Base-by-base conservation (phyloP, 2,329 filamentous ascomycete genomes). In the Pestalotiopsis sp. region DNA sequence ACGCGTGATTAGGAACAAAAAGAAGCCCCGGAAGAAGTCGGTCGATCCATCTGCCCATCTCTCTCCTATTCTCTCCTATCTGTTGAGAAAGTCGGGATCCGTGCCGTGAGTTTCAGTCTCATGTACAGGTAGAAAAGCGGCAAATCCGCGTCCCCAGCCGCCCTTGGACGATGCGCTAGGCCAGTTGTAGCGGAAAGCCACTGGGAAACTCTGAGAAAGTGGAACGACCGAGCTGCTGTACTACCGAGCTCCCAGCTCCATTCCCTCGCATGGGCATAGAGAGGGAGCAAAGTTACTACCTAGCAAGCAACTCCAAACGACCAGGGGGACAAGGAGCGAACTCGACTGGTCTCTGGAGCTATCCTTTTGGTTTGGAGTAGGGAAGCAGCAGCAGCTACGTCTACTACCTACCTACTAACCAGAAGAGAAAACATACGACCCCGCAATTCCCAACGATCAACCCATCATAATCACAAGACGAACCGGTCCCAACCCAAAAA, bases 401-500 rank as follows among this genome's bases (percentile, higher is more conserved):
- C 17, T 52, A n/a, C 45, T n/a, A 49, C 14, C 14, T 7, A n/a
- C 23, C 23, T 14, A 23, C 59, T 62, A 14, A 25, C 23, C 31
- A 38, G 59, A 20, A 39, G n/a, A 23, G 59, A 36, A 61, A 23
- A 62, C 59, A 36, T 25, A 62, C 59, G 59, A 59, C 64, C 64
- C 64, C 64, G 64, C 64, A 66, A 31, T 57, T 36, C 25, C 11
- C 17, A 66, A 20, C 23, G 12, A 20, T 31, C 20, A 36, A 27
- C 20, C 61, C 61, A 64, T 64, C 61, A 64, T 27, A 36, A 49
- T 52, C 39, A 64, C 61, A 49, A 36, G 45, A 52, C 57, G 6
- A 14, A n/a, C 57, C 57, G 57, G 27, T 36, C 23, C 23, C 27
- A 27, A 27, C 36, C 52, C 52, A 60, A 38, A 60, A 39, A 52